These are phyloP conservation scores for Panaeolus papilionaceus DNA, from an alignment of 768 basidiomycete genomes.

Conservation along the genomic window DNA sequence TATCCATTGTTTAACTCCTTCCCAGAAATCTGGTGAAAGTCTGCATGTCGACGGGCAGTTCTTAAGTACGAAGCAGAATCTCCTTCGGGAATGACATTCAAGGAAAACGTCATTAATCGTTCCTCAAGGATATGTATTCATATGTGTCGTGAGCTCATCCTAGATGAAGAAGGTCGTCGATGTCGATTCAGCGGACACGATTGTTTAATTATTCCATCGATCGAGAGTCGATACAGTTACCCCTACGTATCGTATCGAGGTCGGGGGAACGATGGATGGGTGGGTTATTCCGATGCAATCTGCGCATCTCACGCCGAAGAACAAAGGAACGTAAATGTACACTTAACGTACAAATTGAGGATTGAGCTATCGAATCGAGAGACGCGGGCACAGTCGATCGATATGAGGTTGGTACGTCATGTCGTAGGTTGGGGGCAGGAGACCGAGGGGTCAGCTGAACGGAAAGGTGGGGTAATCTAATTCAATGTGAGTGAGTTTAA, in stretches of 20 bases:
- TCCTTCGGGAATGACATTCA: background rate
- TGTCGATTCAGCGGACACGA: constrained; percentile 7
- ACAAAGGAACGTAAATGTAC: constrained; percentile 13
- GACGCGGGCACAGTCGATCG: constrained; percentile 4
- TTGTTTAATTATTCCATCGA: constrained; percentile 3
- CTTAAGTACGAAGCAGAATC: background rate
- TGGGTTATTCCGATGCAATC: constrained; percentile 3
- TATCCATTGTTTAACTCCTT: background rate
- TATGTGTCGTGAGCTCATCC: background rate
- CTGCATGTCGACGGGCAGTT: constrained; percentile 8
- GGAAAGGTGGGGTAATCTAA: background rate
- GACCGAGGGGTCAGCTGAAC: constrained; percentile 9
- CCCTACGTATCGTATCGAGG: constrained; percentile 9
- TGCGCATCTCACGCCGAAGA: constrained; percentile 6
- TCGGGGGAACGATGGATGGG: constrained; percentile 2
- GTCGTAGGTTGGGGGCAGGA: background rate
- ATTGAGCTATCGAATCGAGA: constrained; percentile 1
- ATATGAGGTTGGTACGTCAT: constrained; percentile 1
- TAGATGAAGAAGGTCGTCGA: background rate
- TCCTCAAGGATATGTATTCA: background rate
- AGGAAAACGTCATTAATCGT: constrained; percentile 7
- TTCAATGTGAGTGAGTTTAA: background rate
- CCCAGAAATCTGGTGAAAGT: constrained; percentile 2
- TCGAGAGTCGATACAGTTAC: constrained; percentile 5
- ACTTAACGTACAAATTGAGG: constrained; percentile 9